phyloP scores from a whole-genome alignment of 2,329 filamentous ascomycete genomes.

The Cercospora sp. region DNA sequence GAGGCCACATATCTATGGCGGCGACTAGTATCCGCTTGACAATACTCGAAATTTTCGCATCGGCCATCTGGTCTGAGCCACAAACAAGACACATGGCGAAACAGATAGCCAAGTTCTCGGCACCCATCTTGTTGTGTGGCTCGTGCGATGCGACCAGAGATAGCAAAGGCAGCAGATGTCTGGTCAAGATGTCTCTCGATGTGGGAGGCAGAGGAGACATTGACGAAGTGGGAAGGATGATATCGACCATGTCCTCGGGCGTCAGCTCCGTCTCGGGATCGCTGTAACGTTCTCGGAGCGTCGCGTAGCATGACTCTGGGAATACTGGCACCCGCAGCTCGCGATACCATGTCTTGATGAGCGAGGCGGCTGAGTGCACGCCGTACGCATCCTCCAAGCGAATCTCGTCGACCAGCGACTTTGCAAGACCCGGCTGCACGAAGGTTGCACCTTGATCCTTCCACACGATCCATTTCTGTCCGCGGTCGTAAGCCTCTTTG shows the following conservation, averaged over 20 bases:
- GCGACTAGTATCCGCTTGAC: constrained; percentile 52
- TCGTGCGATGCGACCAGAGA: constrained; percentile 48
- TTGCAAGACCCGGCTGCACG: constrained; percentile 41
- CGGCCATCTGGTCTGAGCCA: constrained; percentile 56
- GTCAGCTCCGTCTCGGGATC: constrained; percentile 41
- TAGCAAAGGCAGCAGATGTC: constrained; percentile 56
- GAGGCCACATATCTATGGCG: constrained; percentile 49
- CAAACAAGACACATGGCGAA: constrained; percentile 55
- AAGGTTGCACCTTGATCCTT: constrained; percentile 46
- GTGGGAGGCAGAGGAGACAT: constrained; percentile 48
- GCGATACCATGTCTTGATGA: constrained; percentile 59
- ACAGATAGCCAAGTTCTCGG: constrained; percentile 56
- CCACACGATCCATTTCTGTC: constrained; percentile 56
- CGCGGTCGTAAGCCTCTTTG: constrained; percentile 56
- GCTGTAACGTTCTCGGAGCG: constrained; percentile 46
- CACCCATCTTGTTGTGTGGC: constrained; percentile 56
- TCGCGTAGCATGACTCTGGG: constrained; percentile 50
- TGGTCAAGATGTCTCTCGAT: constrained; percentile 50
- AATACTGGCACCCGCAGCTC: constrained; percentile 55
- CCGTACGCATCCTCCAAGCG: constrained; percentile 54
- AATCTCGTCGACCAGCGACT: constrained; percentile 44
- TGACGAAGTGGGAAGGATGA: constrained; percentile 49
- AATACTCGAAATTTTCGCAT: constrained; percentile 55
- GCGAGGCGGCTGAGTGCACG: constrained; percentile 53
- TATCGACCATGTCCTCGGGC: constrained; percentile 46